phyloP scores from a whole-genome alignment of 2,329 filamentous ascomycete genomes.

The Penicillium fuscoglaucum region DNA sequence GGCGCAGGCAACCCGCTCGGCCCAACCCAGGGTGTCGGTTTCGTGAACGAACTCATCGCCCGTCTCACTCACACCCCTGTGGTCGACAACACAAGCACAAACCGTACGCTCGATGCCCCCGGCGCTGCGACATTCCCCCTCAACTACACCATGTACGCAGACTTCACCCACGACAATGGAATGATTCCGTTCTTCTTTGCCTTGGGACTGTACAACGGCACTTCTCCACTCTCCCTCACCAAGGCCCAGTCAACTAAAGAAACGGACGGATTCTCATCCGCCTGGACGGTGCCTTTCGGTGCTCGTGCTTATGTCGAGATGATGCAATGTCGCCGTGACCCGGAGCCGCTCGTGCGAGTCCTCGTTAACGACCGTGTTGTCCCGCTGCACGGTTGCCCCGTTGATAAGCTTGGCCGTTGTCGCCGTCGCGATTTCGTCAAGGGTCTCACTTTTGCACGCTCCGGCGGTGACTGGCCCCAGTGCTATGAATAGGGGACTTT shows the following conservation, averaged over 20 bases:
- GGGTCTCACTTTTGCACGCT: slow-evolving; percentile 70
- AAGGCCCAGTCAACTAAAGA: slow-evolving; percentile 51
- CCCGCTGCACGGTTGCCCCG: slow-evolving; percentile 67
- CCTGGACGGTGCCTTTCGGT: slow-evolving; percentile 80
- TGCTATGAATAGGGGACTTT: slow-evolving; percentile 49
- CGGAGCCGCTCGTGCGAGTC: slow-evolving; percentile 72
- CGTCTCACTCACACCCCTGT: slow-evolving; percentile 71
- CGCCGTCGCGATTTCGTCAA: slow-evolving; percentile 68
- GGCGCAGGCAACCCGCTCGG: slow-evolving; percentile 75
- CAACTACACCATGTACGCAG: slow-evolving; percentile 69
- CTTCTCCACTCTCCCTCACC: slow-evolving; percentile 54
- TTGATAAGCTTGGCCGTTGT: slow-evolving; percentile 71
- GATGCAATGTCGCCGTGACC: slow-evolving; percentile 61
- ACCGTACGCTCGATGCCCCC: slow-evolving; percentile 68
- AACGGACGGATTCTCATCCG: slow-evolving; percentile 69
- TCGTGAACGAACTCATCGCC: slow-evolving; percentile 81
- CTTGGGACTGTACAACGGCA: slow-evolving; percentile 73
- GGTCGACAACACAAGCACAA: slow-evolving; percentile 71
- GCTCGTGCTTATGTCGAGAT: slow-evolving; percentile 84
- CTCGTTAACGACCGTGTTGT: slow-evolving; percentile 83
- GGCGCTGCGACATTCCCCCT: slow-evolving; percentile 72
- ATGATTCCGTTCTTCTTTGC: slow-evolving; percentile 76
- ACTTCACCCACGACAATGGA: slow-evolving; percentile 90
- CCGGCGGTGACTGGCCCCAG: slow-evolving; percentile 70
- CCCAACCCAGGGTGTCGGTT: slow-evolving; percentile 83